Conservation (phyloP, 805 yeast genomes). For the Schizosaccharomyces osmophilus region DNA sequence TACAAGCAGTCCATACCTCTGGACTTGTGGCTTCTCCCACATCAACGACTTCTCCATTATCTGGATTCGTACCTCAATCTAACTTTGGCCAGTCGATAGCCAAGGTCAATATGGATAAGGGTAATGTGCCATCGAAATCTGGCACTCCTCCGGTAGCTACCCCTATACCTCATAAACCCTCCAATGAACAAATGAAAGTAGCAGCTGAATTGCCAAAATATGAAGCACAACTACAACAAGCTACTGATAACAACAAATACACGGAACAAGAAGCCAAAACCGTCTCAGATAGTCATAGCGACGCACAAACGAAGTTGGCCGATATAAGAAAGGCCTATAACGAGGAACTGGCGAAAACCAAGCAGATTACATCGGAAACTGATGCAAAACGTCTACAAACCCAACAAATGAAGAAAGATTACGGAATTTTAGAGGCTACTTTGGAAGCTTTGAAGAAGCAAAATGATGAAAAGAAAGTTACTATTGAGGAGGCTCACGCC, state of each 20-base stretch:
- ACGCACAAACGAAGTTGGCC: slow-evolving; percentile 46
- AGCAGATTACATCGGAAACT: slow-evolving; percentile 41
- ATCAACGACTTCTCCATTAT: not conserved
- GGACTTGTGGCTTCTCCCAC: not conserved
- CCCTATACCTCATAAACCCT: slow-evolving; percentile 28
- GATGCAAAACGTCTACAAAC: slow-evolving; percentile 38
- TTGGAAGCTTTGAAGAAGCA: slow-evolving; percentile 44
- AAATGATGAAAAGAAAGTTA: slow-evolving; percentile 32
- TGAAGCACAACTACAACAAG: slow-evolving; percentile 16
- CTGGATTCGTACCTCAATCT: slow-evolving; percentile 48
- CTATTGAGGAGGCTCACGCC: slow-evolving; percentile 43
- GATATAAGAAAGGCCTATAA: slow-evolving; percentile 49
- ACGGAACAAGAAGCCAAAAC: not conserved
- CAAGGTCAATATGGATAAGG: not conserved
- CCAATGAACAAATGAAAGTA: slow-evolving; percentile 57
- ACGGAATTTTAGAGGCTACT: slow-evolving; percentile 56
- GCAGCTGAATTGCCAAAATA: slow-evolving; percentile 54
- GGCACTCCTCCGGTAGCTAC: not conserved
- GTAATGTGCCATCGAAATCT: not conserved
- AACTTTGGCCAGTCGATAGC: slow-evolving; percentile 54
- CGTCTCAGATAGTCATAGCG: slow-evolving; percentile 25
- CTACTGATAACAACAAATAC: not conserved
- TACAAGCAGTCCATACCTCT: not conserved
- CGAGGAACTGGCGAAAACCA: slow-evolving; percentile 51
- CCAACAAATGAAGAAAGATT: slow-evolving; percentile 43